These are phyloP conservation scores for Peniophora sp. DNA, from an alignment of 1,284 basidiomycete species.

Conservation along the genomic window DNA sequence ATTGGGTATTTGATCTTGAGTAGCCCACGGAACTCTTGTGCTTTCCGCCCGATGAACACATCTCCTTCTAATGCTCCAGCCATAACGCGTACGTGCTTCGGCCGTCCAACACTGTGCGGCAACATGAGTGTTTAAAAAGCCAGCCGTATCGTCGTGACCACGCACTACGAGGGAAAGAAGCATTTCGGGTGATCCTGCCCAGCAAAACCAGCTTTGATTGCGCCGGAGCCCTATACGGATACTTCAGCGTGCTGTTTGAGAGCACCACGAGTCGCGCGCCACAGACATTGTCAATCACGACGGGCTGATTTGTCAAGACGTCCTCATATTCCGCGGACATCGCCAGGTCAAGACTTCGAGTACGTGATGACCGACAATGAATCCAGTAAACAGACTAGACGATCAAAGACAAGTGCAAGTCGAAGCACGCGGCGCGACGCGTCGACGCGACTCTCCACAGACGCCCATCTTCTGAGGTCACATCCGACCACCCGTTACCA, in stretches of 20 bases:
- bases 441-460: not conserved
- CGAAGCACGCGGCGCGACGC: not conserved
- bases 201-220: slow-evolving; percentile 96
- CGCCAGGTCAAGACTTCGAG: slow-evolving; percentile 2
- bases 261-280: not conserved
- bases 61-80: slow-evolving; percentile 91
- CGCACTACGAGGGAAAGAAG: slow-evolving; percentile 97
- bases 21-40: slow-evolving; percentile 89
- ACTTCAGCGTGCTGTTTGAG: slow-evolving; percentile 1
- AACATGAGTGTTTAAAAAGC: not conserved
- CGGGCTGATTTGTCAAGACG: slow-evolving; percentile 86
- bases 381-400: not conserved
- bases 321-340: slow-evolving; percentile 85
- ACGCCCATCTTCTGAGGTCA: not conserved
- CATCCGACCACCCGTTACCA: not conserved
- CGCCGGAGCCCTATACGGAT: slow-evolving; percentile 79
- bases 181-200: slow-evolving; percentile 97
- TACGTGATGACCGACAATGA: slow-evolving; percentile 2
- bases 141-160: slow-evolving; percentile 18
- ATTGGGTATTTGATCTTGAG: slow-evolving; percentile 99
- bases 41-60: slow-evolving; percentile 87
- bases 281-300: slow-evolving; percentile 93
- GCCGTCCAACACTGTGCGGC: slow-evolving; percentile 74
- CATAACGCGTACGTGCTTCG: slow-evolving; percentile 95
- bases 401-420: not conserved